Evolutionary conservation across 23 red algal genomes (phyloP).

Genomic region (Gracilaria caudata): DNA sequence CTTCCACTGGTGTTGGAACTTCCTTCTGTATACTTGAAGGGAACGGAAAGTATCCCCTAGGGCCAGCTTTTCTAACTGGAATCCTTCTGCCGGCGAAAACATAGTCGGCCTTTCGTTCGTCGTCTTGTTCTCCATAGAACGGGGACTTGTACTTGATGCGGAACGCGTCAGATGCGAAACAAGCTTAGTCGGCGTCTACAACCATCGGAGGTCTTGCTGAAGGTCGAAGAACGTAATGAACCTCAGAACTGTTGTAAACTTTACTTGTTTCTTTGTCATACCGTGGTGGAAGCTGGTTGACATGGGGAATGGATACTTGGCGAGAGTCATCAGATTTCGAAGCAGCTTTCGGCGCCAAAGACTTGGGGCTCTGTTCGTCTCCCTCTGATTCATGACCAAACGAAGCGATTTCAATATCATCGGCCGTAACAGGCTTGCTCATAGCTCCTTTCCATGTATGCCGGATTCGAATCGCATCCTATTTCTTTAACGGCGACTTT

Average conservation of each 20-base stretch:
- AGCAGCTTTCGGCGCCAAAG: not conserved
- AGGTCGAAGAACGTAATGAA: conserved; percentile 38
- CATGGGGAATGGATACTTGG: not conserved
- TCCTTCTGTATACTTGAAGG: conserved; percentile 21
- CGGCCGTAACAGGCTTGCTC: not conserved
- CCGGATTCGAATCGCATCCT: not conserved
- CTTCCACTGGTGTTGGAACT: conserved; percentile 21
- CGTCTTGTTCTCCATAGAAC: conserved; percentile 50
- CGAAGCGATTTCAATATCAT: conserved; percentile 30
- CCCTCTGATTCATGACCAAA: conserved; percentile 1
- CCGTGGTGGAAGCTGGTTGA: not conserved
- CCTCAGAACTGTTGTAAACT: conserved; percentile 35
- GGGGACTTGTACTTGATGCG: conserved; percentile 53
- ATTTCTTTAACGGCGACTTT: not conserved
- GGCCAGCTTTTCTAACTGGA: conserved; percentile 34
- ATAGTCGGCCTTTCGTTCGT: conserved; percentile 30
- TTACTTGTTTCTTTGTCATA: conserved; percentile 30
- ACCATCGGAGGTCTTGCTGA: conserved; percentile 35
- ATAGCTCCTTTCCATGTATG: not conserved
- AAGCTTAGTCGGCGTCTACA: conserved; percentile 8
- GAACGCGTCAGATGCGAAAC: conserved; percentile 9
- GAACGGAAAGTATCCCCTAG: conserved; percentile 41
- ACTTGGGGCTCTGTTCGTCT: not conserved
- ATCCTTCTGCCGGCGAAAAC: conserved; percentile 37
- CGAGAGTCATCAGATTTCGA: not conserved